Base-by-base conservation (phyloP, 257 asterid genomes). In the Scutellaria minor region DNA sequence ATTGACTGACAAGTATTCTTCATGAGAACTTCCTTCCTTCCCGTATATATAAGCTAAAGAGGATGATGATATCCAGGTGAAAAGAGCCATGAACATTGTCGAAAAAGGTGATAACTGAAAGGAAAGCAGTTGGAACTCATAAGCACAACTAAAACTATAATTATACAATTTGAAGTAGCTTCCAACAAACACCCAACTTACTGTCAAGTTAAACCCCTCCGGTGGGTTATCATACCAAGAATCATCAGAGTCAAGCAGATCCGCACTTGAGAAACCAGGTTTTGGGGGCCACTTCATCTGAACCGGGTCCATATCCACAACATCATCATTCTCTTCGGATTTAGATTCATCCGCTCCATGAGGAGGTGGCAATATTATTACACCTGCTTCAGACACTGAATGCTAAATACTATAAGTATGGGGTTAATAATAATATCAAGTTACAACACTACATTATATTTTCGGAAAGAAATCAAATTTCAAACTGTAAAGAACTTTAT, bases 31-130 rank as follows among this genome's bases (percentile, higher is more conserved):
- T 66, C 81, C 96, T 59, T 87, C 98, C 57, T 75, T 85, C 42
- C 99, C 99, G 60, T 94, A 91, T 78, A 91, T 85, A 77, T 89
- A 94, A 45, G 99, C 97, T 77, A 94, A 73, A 70, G 99, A 88
- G 48, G 96, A 89, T 6, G 99, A 90, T 2, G 98, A 86, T 68
- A 85, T 81, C 99, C 98, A 94, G 46, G 90, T 62, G 83, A 91
- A 94, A 63, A 91, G 83, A 37, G 96, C 84, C 90, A 83, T 87
- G 73, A 84, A 94, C 93, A 91, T 88, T 22, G 89, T 91, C 8
- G 93, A 86, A 70, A 94, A 94, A 68, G 99, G 96, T 10, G 99
- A 91, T 60, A 94, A 72, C 98, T 91, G 89, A 81, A 85, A 69
- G 44, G 70, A 73, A 66, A 10, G 11, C 59, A 37, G 75, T 44